Evolutionary conservation across 2,329 filamentous ascomycete genomes (phyloP).

Genomic region (Hawksworthiomyces lignivorus): DNA sequence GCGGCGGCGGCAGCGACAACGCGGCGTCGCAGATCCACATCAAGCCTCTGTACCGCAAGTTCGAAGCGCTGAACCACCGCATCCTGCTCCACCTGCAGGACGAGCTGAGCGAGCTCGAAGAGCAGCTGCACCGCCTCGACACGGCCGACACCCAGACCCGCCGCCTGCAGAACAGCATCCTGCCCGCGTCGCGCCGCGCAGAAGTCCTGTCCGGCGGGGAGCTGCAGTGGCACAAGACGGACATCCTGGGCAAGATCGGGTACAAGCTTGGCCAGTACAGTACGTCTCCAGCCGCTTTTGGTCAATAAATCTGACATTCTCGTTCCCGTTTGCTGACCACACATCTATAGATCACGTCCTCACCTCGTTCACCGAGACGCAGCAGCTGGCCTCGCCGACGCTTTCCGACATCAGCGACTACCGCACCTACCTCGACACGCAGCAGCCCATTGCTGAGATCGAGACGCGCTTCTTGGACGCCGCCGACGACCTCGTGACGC

Average conservation of each 20-base stretch:
- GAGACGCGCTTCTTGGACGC: conserved; percentile 55
- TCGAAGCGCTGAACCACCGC: conserved; percentile 74
- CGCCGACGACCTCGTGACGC: conserved; percentile 45
- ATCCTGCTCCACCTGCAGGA: conserved; percentile 78
- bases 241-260: conserved; percentile 54
- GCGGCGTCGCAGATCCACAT: conserved; percentile 15
- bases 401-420: conserved; percentile 38
- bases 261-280: conserved; percentile 62
- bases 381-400: conserved; percentile 40
- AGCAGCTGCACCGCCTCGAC: conserved; percentile 66
- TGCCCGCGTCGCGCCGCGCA: conserved; percentile 53
- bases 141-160: conserved; percentile 42
- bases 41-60: conserved; percentile 70
- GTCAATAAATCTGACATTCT: no score
- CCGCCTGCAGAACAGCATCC: conserved; percentile 32
- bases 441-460: conserved; percentile 45
- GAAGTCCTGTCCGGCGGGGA: conserved; percentile 48
- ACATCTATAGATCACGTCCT: conserved; percentile 46
- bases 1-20: background rate
- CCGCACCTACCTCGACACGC: conserved; percentile 42
- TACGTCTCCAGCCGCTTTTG: no score
- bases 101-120: conserved; percentile 73
- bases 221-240: conserved; percentile 51
- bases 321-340: background rate
- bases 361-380: conserved; percentile 47